A percentile compares a stretch with the other conserved stretches of the same genome.
phyloP scores from a whole-genome alignment of 805 yeast species.

The Sugiyamaella mastotermitis region DNA sequence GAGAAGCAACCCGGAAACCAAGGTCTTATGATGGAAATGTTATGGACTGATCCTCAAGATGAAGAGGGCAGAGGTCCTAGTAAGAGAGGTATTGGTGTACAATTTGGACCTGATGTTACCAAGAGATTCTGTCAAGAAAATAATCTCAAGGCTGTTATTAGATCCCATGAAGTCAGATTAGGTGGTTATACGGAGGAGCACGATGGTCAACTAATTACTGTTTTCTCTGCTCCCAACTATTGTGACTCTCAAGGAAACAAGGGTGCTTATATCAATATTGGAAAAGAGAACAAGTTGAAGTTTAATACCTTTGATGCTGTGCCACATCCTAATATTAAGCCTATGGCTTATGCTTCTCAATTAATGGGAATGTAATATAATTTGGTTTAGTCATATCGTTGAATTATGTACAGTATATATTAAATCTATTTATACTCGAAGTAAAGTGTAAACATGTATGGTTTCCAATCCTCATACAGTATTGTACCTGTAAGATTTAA shows the following conservation, averaged over 20 bases:
- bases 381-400: not conserved
- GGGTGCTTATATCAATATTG: conserved; percentile 82
- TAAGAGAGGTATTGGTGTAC: conserved; percentile 92
- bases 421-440: too few species aligned
- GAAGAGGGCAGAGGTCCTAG: conserved; percentile 76
- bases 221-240: conserved; percentile 97
- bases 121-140: conserved; percentile 67
- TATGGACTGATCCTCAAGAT: conserved; percentile 96
- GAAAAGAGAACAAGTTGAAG: conserved; percentile 44
- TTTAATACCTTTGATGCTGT: conserved; percentile 70
- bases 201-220: conserved; percentile 78
- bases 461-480: too few species aligned
- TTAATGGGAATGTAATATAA: conserved; percentile 21
- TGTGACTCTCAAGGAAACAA: conserved; percentile 88
- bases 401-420: too few species aligned
- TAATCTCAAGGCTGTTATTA: conserved; percentile 67
- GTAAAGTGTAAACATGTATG: too few species aligned
- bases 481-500: too few species aligned
- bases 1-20: conserved; percentile 77
- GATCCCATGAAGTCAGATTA: conserved; percentile 95
- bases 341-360: conserved; percentile 78
- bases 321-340: conserved; percentile 83
- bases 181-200: conserved; percentile 87
- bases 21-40: conserved; percentile 91
- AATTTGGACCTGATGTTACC: conserved; percentile 95